phyloP scores from a whole-genome alignment of 208 protist genomes.

The Dictyostelium gargantuum region DNA sequence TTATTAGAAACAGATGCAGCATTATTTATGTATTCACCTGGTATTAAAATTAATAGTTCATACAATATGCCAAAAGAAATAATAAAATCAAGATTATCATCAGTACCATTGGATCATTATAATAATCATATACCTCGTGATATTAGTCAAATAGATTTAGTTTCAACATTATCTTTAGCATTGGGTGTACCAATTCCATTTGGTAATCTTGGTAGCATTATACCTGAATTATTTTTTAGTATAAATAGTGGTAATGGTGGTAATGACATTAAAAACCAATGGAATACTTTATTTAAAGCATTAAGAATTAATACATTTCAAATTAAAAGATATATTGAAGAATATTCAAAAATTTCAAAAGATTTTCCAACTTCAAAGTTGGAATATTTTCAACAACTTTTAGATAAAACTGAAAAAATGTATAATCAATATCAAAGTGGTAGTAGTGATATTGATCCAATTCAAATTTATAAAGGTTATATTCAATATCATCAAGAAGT shows the following conservation, averaged over 20 bases:
- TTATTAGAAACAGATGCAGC: slow-evolving; percentile 89
- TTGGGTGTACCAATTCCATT: slow-evolving; percentile 95
- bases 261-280: neutral
- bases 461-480: neutral
- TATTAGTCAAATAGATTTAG: slow-evolving; percentile 94
- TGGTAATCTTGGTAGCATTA: slow-evolving; percentile 92
- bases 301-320: slow-evolving; percentile 40
- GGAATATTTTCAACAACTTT: neutral
- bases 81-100: neutral
- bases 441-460: neutral
- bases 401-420: neutral
- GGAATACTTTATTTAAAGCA: neutral
- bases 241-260: neutral
- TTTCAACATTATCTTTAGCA: slow-evolving; percentile 91
- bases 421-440: neutral
- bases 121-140: neutral
- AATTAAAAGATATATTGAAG: slow-evolving; percentile 31
- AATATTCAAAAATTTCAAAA: slow-evolving; percentile 15
- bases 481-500: slow-evolving; percentile 27
- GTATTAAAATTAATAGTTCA: neutral
- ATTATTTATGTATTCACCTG: slow-evolving; percentile 84
- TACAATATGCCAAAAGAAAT: neutral
- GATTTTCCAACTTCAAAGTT: neutral
- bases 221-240: slow-evolving; percentile 85
- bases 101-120: neutral